Conservation (phyloP, 495 filamentous ascomycete species). For the Viridothelium virens region DNA sequence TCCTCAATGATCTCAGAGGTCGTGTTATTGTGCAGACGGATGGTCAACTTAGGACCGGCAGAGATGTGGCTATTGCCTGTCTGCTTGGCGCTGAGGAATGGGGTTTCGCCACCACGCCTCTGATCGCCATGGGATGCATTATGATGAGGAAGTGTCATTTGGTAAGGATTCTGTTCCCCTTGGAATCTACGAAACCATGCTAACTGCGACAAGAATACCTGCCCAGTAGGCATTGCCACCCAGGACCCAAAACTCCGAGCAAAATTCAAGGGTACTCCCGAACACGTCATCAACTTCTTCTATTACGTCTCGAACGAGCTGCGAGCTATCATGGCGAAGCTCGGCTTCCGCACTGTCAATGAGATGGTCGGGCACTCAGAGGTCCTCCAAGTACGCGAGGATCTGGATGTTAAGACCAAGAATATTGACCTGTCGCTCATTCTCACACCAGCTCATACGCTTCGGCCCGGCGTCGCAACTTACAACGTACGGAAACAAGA, state of each 20-base stretch:
- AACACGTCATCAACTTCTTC: constrained; percentile 99
- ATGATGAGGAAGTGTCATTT: constrained; percentile 74
- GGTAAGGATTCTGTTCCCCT: constrained; percentile 7
- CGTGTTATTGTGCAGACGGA: constrained; percentile 97
- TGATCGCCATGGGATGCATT: constrained; percentile 97
- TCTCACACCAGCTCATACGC: constrained; percentile 89
- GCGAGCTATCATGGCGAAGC: constrained; percentile 94
- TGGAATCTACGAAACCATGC: constrained; percentile 4
- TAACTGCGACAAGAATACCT: constrained; percentile 54
- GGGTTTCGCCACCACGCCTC: constrained; percentile 93
- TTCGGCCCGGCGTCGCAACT: constrained; percentile 91
- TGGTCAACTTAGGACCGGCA: constrained; percentile 87
- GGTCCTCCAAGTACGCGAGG: constrained; percentile 77
- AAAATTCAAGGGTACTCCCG: constrained; percentile 90
- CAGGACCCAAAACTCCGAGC: constrained; percentile 91
- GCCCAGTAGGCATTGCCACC: constrained; percentile 94
- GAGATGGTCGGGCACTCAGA: constrained; percentile 98
- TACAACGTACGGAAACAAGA: constrained; percentile 99
- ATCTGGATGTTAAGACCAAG: constrained; percentile 81
- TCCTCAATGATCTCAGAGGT: constrained; percentile 93
- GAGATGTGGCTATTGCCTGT: constrained; percentile 94
- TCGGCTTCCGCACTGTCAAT: constrained; percentile 91
- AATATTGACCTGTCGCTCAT: constrained; percentile 95
- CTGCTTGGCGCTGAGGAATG: constrained; percentile 95
- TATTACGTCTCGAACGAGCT: constrained; percentile 98